Percentiles rank a stretch among this genome's conserved stretches.
Conservation (phyloP, 2,329 filamentous ascomycete genomes). For the Xylaria arbuscula region DNA sequence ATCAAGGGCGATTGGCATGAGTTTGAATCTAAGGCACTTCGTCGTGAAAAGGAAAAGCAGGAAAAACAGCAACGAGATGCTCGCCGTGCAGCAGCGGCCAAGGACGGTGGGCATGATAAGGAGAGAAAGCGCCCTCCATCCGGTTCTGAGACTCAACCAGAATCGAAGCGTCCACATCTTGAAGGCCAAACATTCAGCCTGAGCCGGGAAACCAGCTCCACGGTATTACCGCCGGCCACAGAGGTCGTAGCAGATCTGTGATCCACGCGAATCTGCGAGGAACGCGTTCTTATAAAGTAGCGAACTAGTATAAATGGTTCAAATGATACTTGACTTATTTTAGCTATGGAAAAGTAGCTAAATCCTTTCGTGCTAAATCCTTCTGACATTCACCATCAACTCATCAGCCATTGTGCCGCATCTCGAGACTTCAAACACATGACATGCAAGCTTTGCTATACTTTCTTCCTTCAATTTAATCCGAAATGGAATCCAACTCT, state of each 20-base stretch:
- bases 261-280: too few species aligned
- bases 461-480: neutral
- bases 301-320: too few species aligned
- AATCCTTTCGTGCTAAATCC: neutral
- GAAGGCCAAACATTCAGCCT: slow-evolving; percentile 40
- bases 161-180: slow-evolving; percentile 47
- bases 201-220: slow-evolving; percentile 31
- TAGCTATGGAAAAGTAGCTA: neutral
- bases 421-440: neutral
- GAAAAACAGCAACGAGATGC: slow-evolving; percentile 72
- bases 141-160: slow-evolving; percentile 42
- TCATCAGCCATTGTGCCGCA: neutral
- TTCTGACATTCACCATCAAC: neutral
- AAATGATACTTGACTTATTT: too few species aligned
- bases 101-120: slow-evolving; percentile 52
- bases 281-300: too few species aligned
- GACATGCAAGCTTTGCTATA: neutral
- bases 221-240: slow-evolving; percentile 21
- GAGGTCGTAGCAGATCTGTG: slow-evolving; percentile 14
- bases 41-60: slow-evolving; percentile 85
- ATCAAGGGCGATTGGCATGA: slow-evolving; percentile 98
- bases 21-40: slow-evolving; percentile 93
- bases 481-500: neutral
- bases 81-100: slow-evolving; percentile 56
- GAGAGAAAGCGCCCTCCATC: slow-evolving; percentile 47